Evolutionary conservation across 2,329 filamentous ascomycete genomes (phyloP), one percentile per base, ranked within the genome.

Genomic region (Fusarium pseudocircinatum): DNA sequence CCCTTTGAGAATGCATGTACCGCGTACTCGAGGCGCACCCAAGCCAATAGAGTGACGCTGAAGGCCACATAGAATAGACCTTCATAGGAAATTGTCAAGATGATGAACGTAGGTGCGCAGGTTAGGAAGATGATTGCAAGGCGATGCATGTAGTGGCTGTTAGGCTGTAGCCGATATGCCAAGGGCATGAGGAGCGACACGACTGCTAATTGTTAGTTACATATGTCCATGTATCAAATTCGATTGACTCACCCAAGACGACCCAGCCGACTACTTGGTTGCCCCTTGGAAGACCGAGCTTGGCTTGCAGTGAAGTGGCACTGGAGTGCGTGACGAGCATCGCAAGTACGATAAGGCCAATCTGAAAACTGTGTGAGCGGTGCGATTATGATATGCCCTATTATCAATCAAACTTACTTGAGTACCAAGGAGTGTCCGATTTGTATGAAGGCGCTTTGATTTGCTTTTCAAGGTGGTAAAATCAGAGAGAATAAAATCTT

Each of bases 71-170:
- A 99, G 82, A 99, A 99, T 5, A 99, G 87, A 0, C 96, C 96
- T 82, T 99, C 96, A 83, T 97, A 99, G 2, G 96, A 98, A 76
- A 98, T 98, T 13, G 95, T 97, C 57, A 99, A 89, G 78, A 99
- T 96, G 79, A 99, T 93, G 82, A 98, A 99, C 4, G 93, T 93
- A 0, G 96, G 96, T 0, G 96, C 93, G 80, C 97, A 98, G 10
- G 95, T 93, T 54, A 99, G 87, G 84, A 98, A 99, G 60, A 98
- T 91, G 76, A 97, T 90, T 74, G 95, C 88, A 8, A 99, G 86
- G 30, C 95, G 92, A 81, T 98, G 95, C 75, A 98, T 89, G 81
- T 98, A 98, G 83, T 98, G 92, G 75, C 87, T 92, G 80, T 94
- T 96, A 3, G 94, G 92, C 73, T 93, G 91, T 4, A 97, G 78